Evolutionary conservation across 2,329 filamentous ascomycete species (phyloP).

Genomic region (Aurifilum marmelostoma): DNA sequence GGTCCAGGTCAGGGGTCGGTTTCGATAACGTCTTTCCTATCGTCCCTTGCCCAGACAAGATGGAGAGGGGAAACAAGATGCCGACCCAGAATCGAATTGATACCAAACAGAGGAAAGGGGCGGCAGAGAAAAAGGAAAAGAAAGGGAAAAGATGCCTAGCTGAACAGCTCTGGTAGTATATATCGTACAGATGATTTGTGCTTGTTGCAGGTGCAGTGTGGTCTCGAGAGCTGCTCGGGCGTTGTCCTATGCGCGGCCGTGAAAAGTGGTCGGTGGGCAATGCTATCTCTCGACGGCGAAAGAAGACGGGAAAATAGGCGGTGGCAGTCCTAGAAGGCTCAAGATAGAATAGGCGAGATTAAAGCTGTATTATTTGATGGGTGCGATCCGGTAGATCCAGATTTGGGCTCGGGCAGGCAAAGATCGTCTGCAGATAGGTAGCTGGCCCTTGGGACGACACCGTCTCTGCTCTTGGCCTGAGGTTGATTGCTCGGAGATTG

Average conservation of each 20-base stretch:
- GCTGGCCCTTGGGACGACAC: slow-evolving; percentile 19
- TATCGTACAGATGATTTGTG: slow-evolving; percentile 16
- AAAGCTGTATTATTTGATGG: slow-evolving; percentile 29
- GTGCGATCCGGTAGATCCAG: slow-evolving; percentile 26
- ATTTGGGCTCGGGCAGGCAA: slow-evolving; percentile 22
- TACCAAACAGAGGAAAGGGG: neutral
- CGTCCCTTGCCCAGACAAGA: slow-evolving; percentile 1
- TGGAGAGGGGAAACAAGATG: neutral
- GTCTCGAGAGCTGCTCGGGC: neutral
- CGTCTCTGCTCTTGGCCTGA: slow-evolving; percentile 1
- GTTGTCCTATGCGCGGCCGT: neutral
- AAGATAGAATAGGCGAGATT: slow-evolving; percentile 30
- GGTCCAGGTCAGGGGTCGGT: slow-evolving; percentile 22
- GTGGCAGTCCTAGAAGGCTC: slow-evolving; percentile 24
- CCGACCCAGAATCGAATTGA: slow-evolving; percentile 1
- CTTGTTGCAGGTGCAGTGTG: neutral
- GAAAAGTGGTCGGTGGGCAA: neutral
- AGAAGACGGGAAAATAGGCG: slow-evolving; percentile 24
- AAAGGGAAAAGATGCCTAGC: neutral
- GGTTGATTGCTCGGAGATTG: neutral
- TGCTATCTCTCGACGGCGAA: slow-evolving; percentile 20
- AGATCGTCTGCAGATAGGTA: slow-evolving; percentile 20
- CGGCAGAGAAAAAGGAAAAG: no score
- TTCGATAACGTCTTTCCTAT: slow-evolving; percentile 21
- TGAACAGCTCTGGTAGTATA: neutral